phyloP scores from a whole-genome alignment of 2,329 filamentous ascomycete species.

The Shiraia sp. region DNA sequence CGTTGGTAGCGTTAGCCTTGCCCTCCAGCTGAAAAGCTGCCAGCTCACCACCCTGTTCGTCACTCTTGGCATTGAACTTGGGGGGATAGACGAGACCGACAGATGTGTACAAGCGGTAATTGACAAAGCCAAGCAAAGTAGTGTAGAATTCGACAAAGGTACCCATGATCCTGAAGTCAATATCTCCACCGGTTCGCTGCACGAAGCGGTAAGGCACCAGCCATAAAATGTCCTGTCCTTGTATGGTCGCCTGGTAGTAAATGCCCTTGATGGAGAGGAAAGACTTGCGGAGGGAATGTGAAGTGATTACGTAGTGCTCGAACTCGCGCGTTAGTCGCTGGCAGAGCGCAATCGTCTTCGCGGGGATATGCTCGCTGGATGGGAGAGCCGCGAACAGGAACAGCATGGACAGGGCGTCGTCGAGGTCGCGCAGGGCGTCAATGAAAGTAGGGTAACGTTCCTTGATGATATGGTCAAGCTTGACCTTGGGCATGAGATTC shows the following conservation, averaged over 20 bases:
- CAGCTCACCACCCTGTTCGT: constrained; percentile 87
- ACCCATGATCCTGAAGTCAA: constrained; percentile 99
- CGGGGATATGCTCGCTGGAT: constrained; percentile 83
- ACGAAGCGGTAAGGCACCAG: constrained; percentile 98
- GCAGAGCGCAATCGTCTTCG: constrained; percentile 94
- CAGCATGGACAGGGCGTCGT: constrained; percentile 95
- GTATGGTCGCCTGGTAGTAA: constrained; percentile 97
- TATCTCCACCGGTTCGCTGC: constrained; percentile 87
- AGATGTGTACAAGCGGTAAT: constrained; percentile 91
- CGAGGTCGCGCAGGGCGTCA: constrained; percentile 89
- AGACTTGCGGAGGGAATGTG: constrained; percentile 88
- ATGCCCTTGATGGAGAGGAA: constrained; percentile 99
- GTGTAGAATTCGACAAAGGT: constrained; percentile 99
- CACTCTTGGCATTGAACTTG: constrained; percentile 84
- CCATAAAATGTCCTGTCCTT: constrained; percentile 96
- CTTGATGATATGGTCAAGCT: constrained; percentile 94
- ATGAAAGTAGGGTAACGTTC: constrained; percentile 97
- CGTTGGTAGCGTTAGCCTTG: constrained; percentile 55
- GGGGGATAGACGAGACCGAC: constrained; percentile 93
- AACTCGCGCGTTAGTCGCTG: constrained; percentile 94
- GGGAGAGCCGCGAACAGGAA: constrained; percentile 97
- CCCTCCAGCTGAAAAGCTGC: constrained; percentile 90
- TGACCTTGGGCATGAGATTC: constrained; percentile 86
- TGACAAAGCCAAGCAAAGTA: constrained; percentile 91
- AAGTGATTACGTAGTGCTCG: constrained; percentile 94